A percentile compares a stretch with the other conserved stretches of the same genome.
phyloP scores from a whole-genome alignment of 2,329 filamentous ascomycete genomes.

The Cordyceps javanica region DNA sequence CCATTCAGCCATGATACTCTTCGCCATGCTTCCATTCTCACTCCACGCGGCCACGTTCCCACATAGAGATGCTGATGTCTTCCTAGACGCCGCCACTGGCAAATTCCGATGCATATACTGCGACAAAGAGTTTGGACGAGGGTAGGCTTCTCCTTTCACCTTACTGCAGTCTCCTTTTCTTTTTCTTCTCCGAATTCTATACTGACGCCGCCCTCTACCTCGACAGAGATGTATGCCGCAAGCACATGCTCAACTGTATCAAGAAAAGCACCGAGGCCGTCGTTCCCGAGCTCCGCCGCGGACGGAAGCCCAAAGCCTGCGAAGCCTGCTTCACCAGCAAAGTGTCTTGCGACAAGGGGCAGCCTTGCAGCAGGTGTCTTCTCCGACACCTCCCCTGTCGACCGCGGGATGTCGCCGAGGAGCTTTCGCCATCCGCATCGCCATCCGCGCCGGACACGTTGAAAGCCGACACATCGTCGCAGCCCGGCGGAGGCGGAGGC shows the following conservation, averaged over 20 bases:
- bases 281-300: constrained; percentile 20
- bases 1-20: neutral
- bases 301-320: constrained; percentile 23
- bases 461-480: neutral
- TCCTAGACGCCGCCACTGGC: constrained; percentile 12
- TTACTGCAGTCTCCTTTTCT: neutral
- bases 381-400: constrained; percentile 15
- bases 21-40: neutral
- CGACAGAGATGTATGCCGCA: constrained; percentile 21
- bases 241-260: constrained; percentile 20
- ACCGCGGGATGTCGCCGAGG: neutral
- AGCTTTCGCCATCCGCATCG: neutral
- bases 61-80: neutral
- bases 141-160: constrained; percentile 11
- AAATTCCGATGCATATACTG: constrained; percentile 18
- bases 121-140: constrained; percentile 17
- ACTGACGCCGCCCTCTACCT: no score
- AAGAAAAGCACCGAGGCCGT: constrained; percentile 14
- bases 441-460: neutral
- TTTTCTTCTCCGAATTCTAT: neutral
- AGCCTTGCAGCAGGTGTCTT: constrained; percentile 21
- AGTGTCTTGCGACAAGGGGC: constrained; percentile 21
- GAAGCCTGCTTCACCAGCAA: constrained; percentile 25
- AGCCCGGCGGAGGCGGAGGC: neutral
- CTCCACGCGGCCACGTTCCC: neutral